Conservation (phyloP, 208 protist species). For the Naegleria lovaniensis region DNA sequence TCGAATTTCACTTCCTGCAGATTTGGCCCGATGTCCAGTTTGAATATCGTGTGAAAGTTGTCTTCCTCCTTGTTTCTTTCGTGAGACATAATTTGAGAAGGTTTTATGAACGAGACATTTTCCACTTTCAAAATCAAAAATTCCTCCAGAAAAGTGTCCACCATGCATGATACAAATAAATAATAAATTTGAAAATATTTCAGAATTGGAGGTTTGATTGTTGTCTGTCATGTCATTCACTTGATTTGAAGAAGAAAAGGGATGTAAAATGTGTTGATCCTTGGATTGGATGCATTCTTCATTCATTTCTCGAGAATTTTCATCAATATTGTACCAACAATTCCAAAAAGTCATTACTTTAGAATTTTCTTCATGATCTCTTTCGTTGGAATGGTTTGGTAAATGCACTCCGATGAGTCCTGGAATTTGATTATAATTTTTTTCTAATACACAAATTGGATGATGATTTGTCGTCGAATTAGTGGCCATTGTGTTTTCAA, state of each 20-base stretch:
- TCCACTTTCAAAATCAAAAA: slow-evolving; percentile 24
- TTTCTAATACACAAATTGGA: background rate
- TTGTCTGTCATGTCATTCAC: too few species aligned
- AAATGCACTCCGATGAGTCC: background rate
- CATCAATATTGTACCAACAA: background rate
- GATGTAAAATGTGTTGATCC: too few species aligned
- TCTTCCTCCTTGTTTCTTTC: slow-evolving; percentile 80
- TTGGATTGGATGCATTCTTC: too few species aligned
- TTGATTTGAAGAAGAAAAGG: too few species aligned
- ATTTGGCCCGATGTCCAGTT: slow-evolving; percentile 57
- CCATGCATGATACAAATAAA: background rate
- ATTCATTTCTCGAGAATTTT: too few species aligned
- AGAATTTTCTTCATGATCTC: background rate
- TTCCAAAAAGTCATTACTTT: background rate
- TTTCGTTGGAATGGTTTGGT: too few species aligned
- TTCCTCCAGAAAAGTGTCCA: background rate
- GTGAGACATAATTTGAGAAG: slow-evolving; percentile 77
- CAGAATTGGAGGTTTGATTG: too few species aligned
- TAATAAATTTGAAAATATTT: background rate
- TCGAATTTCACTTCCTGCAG: slow-evolving; percentile 71
- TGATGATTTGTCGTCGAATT: too few species aligned
- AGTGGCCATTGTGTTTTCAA: too few species aligned
- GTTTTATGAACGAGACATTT: slow-evolving; percentile 64
- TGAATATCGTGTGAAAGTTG: slow-evolving; percentile 61
- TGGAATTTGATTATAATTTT: background rate